A percentile compares a stretch with the other conserved stretches of the same genome.
Evolutionary conservation across 371 early-diverging fungal species (phyloP).

Genomic region (Mucor piriformis): DNA sequence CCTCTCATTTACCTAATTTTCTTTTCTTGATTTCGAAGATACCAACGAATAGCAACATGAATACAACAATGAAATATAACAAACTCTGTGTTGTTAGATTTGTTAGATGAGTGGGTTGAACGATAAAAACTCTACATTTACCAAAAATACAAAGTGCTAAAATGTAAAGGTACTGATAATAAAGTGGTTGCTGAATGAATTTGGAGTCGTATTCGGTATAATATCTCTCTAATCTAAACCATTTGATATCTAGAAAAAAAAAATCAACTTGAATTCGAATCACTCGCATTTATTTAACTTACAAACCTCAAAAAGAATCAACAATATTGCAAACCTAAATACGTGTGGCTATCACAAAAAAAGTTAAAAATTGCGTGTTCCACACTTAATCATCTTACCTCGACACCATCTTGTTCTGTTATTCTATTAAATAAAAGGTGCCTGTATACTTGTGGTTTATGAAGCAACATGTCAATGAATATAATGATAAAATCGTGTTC

Average conservation of each 20-base stretch:
- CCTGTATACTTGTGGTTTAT: constrained; percentile 90
- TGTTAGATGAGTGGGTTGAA: background rate
- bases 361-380: constrained; percentile 1
- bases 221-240: constrained; percentile 84
- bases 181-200: constrained; percentile 65
- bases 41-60: constrained; percentile 37
- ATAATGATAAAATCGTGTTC: constrained; percentile 90
- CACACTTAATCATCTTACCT: constrained; percentile 31
- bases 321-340: constrained; percentile 76
- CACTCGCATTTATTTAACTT: background rate
- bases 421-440: constrained; percentile 86
- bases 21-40: constrained; percentile 23
- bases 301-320: constrained; percentile 92
- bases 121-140: constrained; percentile 16
- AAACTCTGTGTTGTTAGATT: constrained; percentile 33
- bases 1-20: constrained; percentile 9
- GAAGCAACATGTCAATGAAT: constrained; percentile 93
- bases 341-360: constrained; percentile 60
- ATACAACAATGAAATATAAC: constrained; percentile 49
- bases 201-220: constrained; percentile 50
- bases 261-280: background rate
- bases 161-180: constrained; percentile 82
- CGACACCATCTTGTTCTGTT: constrained; percentile 47
- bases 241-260: constrained; percentile 72
- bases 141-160: constrained; percentile 75